Evolutionary conservation across 2,329 filamentous ascomycete species (phyloP).

Genomic region (Elsinoe batatas): DNA sequence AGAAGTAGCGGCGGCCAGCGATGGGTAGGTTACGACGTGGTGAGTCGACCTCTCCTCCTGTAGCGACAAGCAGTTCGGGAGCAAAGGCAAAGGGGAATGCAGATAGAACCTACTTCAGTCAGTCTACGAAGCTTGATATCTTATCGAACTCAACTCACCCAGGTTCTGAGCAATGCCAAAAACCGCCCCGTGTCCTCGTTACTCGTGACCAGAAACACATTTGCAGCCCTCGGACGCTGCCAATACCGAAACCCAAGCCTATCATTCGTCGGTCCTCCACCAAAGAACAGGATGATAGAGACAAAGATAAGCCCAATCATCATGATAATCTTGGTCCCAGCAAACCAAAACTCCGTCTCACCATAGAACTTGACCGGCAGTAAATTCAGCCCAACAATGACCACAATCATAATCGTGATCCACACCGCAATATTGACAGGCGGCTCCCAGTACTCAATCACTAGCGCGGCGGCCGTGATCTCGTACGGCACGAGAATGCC

Average conservation of each 20-base stretch:
- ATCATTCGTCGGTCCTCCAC: conserved; percentile 44
- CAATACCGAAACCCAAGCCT: conserved; percentile 44
- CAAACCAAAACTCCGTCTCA: conserved; percentile 45
- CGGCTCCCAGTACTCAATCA: conserved; percentile 29
- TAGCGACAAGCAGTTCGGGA: conserved; percentile 45
- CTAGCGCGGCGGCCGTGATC: conserved; percentile 28
- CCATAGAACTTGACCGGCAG: conserved; percentile 42
- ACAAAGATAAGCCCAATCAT: conserved; percentile 43
- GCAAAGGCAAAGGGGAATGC: conserved; percentile 48
- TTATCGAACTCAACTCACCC: conserved; percentile 21
- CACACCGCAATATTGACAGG: conserved; percentile 32
- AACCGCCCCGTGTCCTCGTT: conserved; percentile 39
- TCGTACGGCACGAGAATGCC: conserved; percentile 32
- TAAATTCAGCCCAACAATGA: conserved; percentile 36
- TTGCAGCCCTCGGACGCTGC: conserved; percentile 40
- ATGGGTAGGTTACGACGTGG: conserved; percentile 51
- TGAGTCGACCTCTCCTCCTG: conserved; percentile 48
- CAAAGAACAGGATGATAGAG: conserved; percentile 47
- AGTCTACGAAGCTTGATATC: background rate
- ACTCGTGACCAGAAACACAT: conserved; percentile 38
- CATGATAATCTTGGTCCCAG: conserved; percentile 40
- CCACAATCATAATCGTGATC: conserved; percentile 30
- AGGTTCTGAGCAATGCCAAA: conserved; percentile 41
- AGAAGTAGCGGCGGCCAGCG: conserved; percentile 51
- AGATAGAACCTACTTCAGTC: conserved; percentile 28